Base-by-base conservation (phyloP, 257 asterid species). In the Linderniella brevidens region DNA sequence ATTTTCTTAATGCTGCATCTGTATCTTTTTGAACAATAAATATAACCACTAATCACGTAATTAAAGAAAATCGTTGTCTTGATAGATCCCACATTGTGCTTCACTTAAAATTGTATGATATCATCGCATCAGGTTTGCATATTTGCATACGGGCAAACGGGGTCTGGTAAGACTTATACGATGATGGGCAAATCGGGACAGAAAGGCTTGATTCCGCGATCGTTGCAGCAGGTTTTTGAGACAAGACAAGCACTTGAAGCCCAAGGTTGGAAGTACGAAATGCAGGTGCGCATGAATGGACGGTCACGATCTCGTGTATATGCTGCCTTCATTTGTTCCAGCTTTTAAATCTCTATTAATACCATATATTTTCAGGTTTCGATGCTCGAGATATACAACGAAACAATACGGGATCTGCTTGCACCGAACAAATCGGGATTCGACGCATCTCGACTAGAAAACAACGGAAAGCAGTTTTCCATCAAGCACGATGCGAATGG, bases 71-170 rank as follows among this genome's bases (percentile, higher is more conserved):
- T 25, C 32, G 6, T 25, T 6, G 32, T 25, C 32, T 25, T 25
- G 32, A 25, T 25, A 25, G 32, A 25, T 2, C 32, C 32, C 32
- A 25, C 3, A 2, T 25, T 2, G 32, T 25, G 6, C 32, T 6
- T 25, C 4, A 2, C 32, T 25, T 2, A 25, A 25, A 25, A 25
- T 25, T 6, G 32, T 25, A 20, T 44, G 48, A 52, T 19, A 51
- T 17, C 25, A 49, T 36, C 48, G 17, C 51, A 35, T 52, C 75
- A 90, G 99, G 99, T 90, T 19, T 86, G 95, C 44, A 92, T 85
- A 39, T 92, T 92, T 72, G 99, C 99, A 9, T 92, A 92, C 20
- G 99, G 96, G 49, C 99, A 92, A 66, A 86, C 99, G 19, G 96
- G 99, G 41, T 90, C 96, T 13, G 99, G 96, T 19, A 90, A 90